Evolutionary conservation across 1,284 basidiomycete genomes (phyloP), one percentile per base, ranked within the genome.

Genomic region (Boletus semigastroideus): DNA sequence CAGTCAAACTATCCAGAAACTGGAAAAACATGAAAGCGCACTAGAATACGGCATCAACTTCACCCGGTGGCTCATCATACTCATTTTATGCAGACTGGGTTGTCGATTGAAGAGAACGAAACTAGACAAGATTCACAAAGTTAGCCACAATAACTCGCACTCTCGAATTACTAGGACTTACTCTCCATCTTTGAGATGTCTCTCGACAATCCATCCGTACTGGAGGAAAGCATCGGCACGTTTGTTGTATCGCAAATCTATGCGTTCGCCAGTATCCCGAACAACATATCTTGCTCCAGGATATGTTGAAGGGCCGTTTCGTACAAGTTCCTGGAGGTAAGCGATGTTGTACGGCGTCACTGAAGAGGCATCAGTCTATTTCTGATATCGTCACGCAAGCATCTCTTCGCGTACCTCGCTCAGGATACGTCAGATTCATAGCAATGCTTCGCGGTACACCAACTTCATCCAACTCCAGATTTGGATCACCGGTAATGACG

Each of bases 31-130:
- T 17, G 16, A 48, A 28, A 8, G 81, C 91, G 72, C 67, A 94
- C 92, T 99, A 27, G 97, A 99, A 73, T 98, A 99, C 33, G 93
- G 92, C 95, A 99, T 98, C 52, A 99, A 77, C 68, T 92, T 94
- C 46, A 99, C 92, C 38, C 97, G 86, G 76, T 99, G 97, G 72
- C 92, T 94, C 97, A 99, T 99, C 97, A 99, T 99, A 79, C 92
- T 96, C 97, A 99, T 99, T 74, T 99, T 99, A 75, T 99, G 97
- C 72, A 99, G 73, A 79, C 87, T 92, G 3, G 97, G 97, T 68
- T 99, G 97, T 57, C 97, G 95, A 72, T 99, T 99, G 79, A 99
- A 99, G 46, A 99, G 75, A 33, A 99, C 92, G 64, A 83, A 98
- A 68, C 92, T 94, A 19, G 20, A 0, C 4, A 9, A 14, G 14